Conservation (phyloP, 1,139 yeast genomes). For the Debaryomyces sp. region DNA sequence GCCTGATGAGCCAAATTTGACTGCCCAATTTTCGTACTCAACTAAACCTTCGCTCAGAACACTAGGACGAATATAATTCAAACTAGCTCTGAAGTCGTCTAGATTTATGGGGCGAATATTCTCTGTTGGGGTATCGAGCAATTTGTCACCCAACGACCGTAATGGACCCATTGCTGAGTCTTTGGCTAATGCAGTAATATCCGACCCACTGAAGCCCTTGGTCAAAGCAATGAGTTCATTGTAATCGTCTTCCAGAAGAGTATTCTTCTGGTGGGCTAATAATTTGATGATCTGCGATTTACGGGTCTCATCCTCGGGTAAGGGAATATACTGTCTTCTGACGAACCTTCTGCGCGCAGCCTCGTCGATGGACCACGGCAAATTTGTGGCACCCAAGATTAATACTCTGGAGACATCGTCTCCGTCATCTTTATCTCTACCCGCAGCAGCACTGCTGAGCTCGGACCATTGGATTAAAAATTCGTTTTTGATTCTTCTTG, state of each 20-base stretch:
- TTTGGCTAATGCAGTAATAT: conserved; percentile 91
- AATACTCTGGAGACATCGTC: conserved; percentile 64
- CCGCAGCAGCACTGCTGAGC: conserved; percentile 90
- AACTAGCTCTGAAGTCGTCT: conserved; percentile 74
- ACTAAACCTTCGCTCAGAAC: conserved; percentile 82
- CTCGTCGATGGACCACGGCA: conserved; percentile 98
- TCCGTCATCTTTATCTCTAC: conserved; percentile 63
- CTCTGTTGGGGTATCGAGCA: conserved; percentile 82
- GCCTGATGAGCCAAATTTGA: conserved; percentile 87
- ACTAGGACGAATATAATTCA: conserved; percentile 87
- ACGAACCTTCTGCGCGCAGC: conserved; percentile 97
- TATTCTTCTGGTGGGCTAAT: conserved; percentile 74
- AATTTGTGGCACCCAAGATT: conserved; percentile 92
- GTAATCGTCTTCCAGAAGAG: conserved; percentile 65
- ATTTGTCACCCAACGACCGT: conserved; percentile 84
- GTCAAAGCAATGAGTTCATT: conserved; percentile 62
- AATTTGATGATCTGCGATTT: conserved; percentile 70
- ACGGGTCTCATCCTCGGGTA: conserved; percentile 88
- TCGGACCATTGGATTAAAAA: conserved; percentile 96
- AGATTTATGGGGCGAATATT: conserved; percentile 80
- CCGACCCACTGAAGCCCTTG: conserved; percentile 90
- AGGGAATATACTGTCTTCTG: conserved; percentile 89
- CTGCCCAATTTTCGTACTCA: conserved; percentile 87
- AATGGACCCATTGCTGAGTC: conserved; percentile 99
- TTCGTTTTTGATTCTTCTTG: conserved; percentile 90